Percentiles rank a stretch among this genome's conserved stretches.
Evolutionary conservation across 2,329 filamentous ascomycete genomes (phyloP).

Genomic region (Leptographium lundbergii): DNA sequence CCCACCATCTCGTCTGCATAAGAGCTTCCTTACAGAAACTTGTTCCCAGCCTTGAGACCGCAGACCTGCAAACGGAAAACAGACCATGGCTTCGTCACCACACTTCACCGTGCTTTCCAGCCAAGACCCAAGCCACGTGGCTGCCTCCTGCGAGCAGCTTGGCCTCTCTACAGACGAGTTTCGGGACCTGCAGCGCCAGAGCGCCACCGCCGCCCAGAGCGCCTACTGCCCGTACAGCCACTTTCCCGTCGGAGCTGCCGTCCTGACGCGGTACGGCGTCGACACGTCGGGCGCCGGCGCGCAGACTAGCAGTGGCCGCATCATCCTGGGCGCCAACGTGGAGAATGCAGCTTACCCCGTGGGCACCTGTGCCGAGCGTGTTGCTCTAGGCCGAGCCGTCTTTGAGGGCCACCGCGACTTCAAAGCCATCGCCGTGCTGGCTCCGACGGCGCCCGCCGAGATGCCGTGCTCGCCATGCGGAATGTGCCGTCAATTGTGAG

Average conservation of each 20-base stretch:
- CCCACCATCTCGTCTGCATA: no score
- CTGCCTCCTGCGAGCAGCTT: conserved; percentile 24
- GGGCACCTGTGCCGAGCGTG: conserved; percentile 87
- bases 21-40: no score
- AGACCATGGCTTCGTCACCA: neutral
- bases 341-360: conserved; percentile 92
- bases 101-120: conserved; percentile 12
- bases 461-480: conserved; percentile 66
- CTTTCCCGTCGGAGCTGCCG: conserved; percentile 77
- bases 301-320: conserved; percentile 11
- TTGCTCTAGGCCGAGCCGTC: conserved; percentile 74
- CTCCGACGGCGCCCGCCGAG: conserved; percentile 48
- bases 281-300: neutral
- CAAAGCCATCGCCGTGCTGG: conserved; percentile 73
- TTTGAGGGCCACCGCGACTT: conserved; percentile 45
- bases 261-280: conserved; percentile 41
- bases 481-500: conserved; percentile 85
- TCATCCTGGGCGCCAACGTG: conserved; percentile 68
- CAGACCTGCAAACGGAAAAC: no score
- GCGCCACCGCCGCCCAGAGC: conserved; percentile 57
- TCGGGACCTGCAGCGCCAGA: conserved; percentile 45
- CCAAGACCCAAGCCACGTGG: conserved; percentile 14
- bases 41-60: no score
- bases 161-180: conserved; percentile 52
- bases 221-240: conserved; percentile 91